Evolutionary conservation across 139 green algal genomes (phyloP).

Genomic region (Micractinium sp.): DNA sequence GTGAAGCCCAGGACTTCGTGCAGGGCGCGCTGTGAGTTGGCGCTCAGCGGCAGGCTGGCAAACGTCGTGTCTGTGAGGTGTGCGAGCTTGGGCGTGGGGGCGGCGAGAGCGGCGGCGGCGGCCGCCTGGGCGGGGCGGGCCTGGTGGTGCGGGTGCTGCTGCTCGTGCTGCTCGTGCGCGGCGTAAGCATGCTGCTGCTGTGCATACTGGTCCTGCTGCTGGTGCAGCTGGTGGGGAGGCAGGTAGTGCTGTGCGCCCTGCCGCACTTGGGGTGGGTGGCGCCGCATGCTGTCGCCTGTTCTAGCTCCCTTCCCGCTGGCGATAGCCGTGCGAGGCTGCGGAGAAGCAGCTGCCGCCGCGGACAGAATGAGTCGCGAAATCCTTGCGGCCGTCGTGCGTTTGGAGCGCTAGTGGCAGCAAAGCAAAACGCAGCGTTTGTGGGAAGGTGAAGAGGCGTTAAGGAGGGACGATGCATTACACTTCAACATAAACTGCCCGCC

Average conservation of each 20-base stretch:
- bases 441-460: too few species aligned
- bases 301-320: too few species aligned
- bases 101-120: background rate
- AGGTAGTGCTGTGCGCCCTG: slow-evolving; percentile 12
- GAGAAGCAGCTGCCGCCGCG: too few species aligned
- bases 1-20: slow-evolving; percentile 63
- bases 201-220: background rate
- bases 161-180: background rate
- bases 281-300: background rate
- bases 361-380: too few species aligned
- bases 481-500: too few species aligned
- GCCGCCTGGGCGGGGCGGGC: background rate
- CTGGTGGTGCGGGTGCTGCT: background rate
- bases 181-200: background rate
- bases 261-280: background rate
- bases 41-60: slow-evolving; percentile 27
- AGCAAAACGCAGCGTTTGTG: too few species aligned
- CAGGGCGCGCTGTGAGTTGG: slow-evolving; percentile 41
- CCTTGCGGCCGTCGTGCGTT: too few species aligned
- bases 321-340: too few species aligned
- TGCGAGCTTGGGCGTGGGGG: background rate
- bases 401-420: too few species aligned
- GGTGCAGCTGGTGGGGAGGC: slow-evolving; percentile 1
- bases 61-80: slow-evolving; percentile 40
- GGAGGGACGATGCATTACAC: too few species aligned